Base-by-base conservation (phyloP, 2,329 filamentous ascomycete species). In the Xylaria sp. region DNA sequence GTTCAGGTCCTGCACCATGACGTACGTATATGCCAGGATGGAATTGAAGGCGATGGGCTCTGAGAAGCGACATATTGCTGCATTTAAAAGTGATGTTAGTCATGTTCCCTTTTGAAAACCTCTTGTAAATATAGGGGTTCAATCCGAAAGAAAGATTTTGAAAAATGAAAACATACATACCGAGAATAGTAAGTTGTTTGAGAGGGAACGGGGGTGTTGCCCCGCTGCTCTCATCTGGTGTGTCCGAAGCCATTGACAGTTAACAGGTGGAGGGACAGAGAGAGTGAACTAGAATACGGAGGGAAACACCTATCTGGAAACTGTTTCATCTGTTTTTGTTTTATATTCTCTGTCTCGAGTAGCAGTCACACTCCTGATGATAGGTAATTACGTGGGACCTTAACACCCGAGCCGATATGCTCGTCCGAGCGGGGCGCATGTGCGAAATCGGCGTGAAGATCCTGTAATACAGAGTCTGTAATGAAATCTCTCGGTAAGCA, bases 1-100 rank as follows among this genome's bases (percentile, higher is more conserved):
- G 62, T 80, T 75, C 50, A 85, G 48, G 34, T 73, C 71, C 61
- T 71, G 63, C 5, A 82, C 81, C 81, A 84, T 83, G 5, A 79
- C 77, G 69, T 79, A 84, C 3, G 81, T 81, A 73, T 84, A 84
- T 46, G 82, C 80, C 52, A 83, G 76, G 73, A 84, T 84, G 9
- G 82, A 83, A 72, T 81, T 82, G 79, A 84, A 83, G 41, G 82
- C 82, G 71, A 84, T 83, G 58, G 82, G 82, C 73, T 84, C 82
- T 18, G 81, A 81, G 72, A 84, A 82, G 59, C 82, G 81, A 69
- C 82, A 84, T 79, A 84, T 81, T 71, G 81, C 82, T 83, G 66
- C 52, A 41, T 41, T 18, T 8, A 15, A 18, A 61, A 59, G 5
- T 13, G 12, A 44, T 28, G 37, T 72, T 20, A 72, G 67, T 44